Percentiles rank a stretch among this genome's conserved stretches.
Evolutionary conservation across 2,329 filamentous ascomycete genomes (phyloP).

Genomic region (Ampelomyces quisqualis): DNA sequence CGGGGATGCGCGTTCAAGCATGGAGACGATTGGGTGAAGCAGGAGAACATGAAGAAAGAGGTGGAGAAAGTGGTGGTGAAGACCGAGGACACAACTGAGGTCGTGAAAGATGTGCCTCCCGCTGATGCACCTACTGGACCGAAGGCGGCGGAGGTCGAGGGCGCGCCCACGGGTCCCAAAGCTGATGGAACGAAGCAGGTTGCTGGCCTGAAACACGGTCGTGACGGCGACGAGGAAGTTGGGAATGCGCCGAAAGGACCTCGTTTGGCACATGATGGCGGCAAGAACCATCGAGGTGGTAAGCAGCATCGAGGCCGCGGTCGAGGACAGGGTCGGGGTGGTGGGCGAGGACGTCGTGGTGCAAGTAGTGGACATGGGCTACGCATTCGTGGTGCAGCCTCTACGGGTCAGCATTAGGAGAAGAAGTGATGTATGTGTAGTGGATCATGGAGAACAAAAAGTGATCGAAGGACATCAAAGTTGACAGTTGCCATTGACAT

Average conservation of each 20-base stretch:
- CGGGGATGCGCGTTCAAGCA: constrained; percentile 6
- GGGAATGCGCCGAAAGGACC: not conserved
- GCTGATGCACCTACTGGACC: not conserved
- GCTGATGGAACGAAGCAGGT: not conserved
- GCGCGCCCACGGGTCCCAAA: not conserved
- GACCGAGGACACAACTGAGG: not conserved
- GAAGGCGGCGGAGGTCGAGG: not conserved
- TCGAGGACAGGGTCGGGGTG: not conserved
- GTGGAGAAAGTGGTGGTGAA: not conserved
- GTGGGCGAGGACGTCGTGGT: not conserved
- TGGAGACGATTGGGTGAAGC: constrained; percentile 2
- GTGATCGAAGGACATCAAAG: too few relatives aligned
- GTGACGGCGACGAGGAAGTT: not conserved
- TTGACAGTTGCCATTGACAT: too few relatives aligned
- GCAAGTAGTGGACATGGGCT: not conserved
- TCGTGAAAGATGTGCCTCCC: not conserved
- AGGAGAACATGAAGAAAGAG: too few relatives aligned
- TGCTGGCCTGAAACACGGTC: not conserved
- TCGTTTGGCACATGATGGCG: not conserved
- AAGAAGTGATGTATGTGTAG: not conserved
- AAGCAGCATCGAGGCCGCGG: not conserved
- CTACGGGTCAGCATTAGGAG: not conserved
- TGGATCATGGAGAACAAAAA: not conserved
- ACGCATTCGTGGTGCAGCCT: not conserved
- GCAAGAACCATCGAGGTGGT: not conserved